Evolutionary conservation across 2,329 filamentous ascomycete species (phyloP).

Genomic region (Paraconiothyrium sp.): DNA sequence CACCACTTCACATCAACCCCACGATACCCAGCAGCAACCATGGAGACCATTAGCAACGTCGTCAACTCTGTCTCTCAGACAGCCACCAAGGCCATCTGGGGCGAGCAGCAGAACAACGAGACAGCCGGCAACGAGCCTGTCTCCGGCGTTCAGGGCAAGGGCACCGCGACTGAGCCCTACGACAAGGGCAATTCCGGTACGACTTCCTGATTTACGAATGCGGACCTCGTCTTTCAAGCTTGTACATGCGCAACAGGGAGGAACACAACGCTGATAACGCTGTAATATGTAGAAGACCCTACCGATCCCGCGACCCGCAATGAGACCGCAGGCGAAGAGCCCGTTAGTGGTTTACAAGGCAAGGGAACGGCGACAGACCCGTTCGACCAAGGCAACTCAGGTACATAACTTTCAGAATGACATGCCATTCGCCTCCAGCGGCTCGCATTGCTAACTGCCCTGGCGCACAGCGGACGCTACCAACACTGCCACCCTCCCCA

Average conservation of each 20-base stretch:
- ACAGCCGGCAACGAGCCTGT: constrained; percentile 70
- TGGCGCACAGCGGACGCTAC: constrained; percentile 16
- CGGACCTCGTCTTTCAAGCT: not conserved
- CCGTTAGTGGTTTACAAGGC: constrained; percentile 76
- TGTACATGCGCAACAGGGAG: not conserved
- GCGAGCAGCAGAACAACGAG: constrained; percentile 49
- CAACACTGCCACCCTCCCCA: constrained; percentile 15
- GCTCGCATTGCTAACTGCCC: constrained; percentile 5
- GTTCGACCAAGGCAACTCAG: constrained; percentile 80
- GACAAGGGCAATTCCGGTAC: constrained; percentile 78
- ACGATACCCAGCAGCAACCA: constrained; percentile 22
- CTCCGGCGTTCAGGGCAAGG: constrained; percentile 74
- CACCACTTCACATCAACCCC: not conserved
- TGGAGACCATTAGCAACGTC: constrained; percentile 53
- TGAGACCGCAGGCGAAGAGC: constrained; percentile 65
- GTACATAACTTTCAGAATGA: constrained; percentile 46
- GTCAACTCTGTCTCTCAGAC: constrained; percentile 41
- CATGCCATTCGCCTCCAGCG: not conserved
- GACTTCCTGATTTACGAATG: constrained; percentile 21
- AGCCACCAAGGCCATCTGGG: constrained; percentile 51
- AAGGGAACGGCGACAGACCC: constrained; percentile 74
- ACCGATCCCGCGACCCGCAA: constrained; percentile 44
- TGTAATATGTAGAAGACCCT: not conserved
- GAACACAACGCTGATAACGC: not conserved
- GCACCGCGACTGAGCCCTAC: constrained; percentile 75